A percentile compares a stretch with the other conserved stretches of the same genome.
phyloP scores from a whole-genome alignment of 768 basidiomycete genomes.

The Daedaleopsis nitida region DNA sequence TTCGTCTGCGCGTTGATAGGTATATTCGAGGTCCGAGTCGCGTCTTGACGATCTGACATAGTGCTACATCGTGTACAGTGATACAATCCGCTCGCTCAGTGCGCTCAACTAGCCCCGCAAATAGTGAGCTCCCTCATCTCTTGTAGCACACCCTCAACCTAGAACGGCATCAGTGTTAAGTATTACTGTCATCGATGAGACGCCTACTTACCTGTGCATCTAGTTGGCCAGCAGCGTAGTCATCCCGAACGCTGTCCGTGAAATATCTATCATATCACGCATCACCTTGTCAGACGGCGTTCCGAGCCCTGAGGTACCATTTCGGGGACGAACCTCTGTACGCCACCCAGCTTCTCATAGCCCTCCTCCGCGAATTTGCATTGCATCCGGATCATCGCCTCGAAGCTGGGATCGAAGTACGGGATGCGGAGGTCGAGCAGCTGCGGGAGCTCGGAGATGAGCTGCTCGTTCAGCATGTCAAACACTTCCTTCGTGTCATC shows the following conservation, averaged over 20 bases:
- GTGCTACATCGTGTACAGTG: constrained; percentile 10
- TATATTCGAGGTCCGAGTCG: not conserved
- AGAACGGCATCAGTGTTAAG: not conserved
- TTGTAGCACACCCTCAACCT: constrained; percentile 96
- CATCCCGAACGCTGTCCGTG: constrained; percentile 86
- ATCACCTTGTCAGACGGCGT: not conserved
- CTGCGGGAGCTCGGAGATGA: constrained; percentile 88
- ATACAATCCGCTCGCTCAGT: not conserved
- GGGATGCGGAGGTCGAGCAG: constrained; percentile 94
- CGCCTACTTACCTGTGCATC: constrained; percentile 76
- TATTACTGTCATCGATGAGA: not conserved
- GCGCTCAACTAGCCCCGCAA: constrained; percentile 59
- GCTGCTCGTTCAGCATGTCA: constrained; percentile 88
- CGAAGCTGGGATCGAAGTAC: constrained; percentile 98
- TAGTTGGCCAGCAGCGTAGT: constrained; percentile 95
- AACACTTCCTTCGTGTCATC: constrained; percentile 96
- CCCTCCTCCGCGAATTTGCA: constrained; percentile 98
- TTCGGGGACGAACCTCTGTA: constrained; percentile 65
- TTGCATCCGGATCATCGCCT: constrained; percentile 98
- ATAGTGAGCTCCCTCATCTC: constrained; percentile 97
- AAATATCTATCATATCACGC: constrained; percentile 64
- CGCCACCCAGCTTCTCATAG: constrained; percentile 94
- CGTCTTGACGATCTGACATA: not conserved
- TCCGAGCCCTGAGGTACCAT: not conserved
- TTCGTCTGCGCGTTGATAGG: not conserved